Evolutionary conservation across 345 rosid genomes (phyloP).

Genomic region (Eucalyptus curtisii): DNA sequence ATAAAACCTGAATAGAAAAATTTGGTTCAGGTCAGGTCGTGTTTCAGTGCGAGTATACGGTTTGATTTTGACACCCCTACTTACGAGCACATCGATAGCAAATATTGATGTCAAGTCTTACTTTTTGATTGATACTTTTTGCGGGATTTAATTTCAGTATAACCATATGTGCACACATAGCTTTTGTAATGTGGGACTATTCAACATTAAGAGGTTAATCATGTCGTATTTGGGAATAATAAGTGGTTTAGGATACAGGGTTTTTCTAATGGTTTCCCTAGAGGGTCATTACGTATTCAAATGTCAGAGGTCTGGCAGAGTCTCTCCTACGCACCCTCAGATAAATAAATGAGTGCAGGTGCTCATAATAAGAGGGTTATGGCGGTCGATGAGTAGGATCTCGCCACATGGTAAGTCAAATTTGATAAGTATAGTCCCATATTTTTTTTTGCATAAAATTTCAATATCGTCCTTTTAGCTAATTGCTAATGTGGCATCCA

Average conservation of each 20-base stretch:
- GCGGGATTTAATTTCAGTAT: neutral
- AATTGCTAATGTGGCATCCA: too few species aligned
- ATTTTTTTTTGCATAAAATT: too few species aligned
- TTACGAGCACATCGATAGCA: neutral
- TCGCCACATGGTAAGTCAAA: neutral
- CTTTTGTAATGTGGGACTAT: neutral
- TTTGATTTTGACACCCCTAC: neutral
- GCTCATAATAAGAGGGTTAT: neutral
- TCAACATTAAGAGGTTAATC: neutral
- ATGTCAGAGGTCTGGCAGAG: neutral
- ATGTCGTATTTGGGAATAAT: neutral
- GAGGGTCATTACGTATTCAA: neutral
- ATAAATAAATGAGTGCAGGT: neutral
- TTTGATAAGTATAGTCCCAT: too few species aligned
- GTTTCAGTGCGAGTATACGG: rapidly evolving
- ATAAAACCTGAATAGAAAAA: too few species aligned
- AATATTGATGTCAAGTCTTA: neutral
- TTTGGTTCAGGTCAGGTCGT: too few species aligned
- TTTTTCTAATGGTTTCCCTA: neutral
- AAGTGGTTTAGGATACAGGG: neutral
- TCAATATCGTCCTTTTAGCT: too few species aligned
- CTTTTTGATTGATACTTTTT: too few species aligned
- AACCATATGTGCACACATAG: neutral
- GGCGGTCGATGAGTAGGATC: neutral
- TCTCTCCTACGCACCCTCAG: neutral